A percentile compares a stretch with the other conserved stretches of the same genome.
phyloP scores from a whole-genome alignment of 2,329 filamentous ascomycete genomes.

The Escovopsis weberi region DNA sequence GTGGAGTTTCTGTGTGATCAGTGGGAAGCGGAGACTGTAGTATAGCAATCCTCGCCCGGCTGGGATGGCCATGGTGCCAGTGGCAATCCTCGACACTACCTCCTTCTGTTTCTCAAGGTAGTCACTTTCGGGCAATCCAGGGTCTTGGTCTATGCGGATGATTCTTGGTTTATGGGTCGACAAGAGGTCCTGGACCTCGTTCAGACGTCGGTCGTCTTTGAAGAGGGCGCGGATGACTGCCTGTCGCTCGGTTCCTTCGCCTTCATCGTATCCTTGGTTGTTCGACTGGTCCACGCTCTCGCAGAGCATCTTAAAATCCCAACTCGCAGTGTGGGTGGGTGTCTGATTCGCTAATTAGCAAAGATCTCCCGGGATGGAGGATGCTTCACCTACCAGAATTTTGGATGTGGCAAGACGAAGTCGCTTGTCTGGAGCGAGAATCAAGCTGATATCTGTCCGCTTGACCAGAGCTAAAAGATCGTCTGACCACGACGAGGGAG shows the following conservation, averaged over 20 bases:
- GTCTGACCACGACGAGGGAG: conserved; percentile 61
- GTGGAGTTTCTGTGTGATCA: conserved; percentile 83
- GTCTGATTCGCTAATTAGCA: conserved; percentile 24
- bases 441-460: conserved; percentile 62
- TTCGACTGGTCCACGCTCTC: conserved; percentile 46
- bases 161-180: conserved; percentile 70
- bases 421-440: conserved; percentile 33
- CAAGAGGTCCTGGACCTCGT: conserved; percentile 73
- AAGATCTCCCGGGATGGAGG: not conserved
- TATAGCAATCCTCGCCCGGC: conserved; percentile 77
- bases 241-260: conserved; percentile 71
- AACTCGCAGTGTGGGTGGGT: conserved; percentile 49
- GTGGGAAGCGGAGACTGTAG: conserved; percentile 72
- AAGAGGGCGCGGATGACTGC: conserved; percentile 77
- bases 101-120: conserved; percentile 87
- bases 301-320: conserved; percentile 70
- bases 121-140: conserved; percentile 71
- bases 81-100: conserved; percentile 71
- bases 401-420: conserved; percentile 20
- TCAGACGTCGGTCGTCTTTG: conserved; percentile 75
- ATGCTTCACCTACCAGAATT: conserved; percentile 24
- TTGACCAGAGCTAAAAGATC: conserved; percentile 62
- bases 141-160: conserved; percentile 60
- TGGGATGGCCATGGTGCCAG: conserved; percentile 77
- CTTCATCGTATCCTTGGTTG: conserved; percentile 54